Evolutionary conservation across 176 grass and related monocot species (phyloP), one percentile per base, ranked within the genome.

Genomic region (Thalia dealbata): DNA sequence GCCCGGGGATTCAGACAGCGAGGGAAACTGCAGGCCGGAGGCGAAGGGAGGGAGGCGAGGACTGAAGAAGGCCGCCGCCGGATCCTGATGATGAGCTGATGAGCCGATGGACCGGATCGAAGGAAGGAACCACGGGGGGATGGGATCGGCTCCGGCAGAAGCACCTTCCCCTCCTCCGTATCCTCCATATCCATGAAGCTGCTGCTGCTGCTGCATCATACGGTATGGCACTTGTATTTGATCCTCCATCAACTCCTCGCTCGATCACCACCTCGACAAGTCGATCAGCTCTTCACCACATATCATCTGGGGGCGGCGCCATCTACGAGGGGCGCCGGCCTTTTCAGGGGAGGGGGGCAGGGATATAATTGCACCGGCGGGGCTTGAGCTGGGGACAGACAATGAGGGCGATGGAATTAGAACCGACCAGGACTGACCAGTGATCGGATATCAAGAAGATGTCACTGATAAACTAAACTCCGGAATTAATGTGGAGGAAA

Each of bases 391-490:
- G 45, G 63, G 30, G 63, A 32, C 5, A 38, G 14, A 66, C n/a
- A 66, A 66, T 35, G 63, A 3, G 24, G 25, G 63, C 27, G 63
- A 66, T 66, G 27, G 63, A 66, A 66, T 18, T 35, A 66, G 63
- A 66, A 66, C 63, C 63, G 63, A 66, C 63, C 63, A 35, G 63
- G 63, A 26, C 63, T 66, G 63, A 66, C 14, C 26, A 66, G 63
- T n/a, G n/a, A n/a, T n/a, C n/a, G n/a, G n/a, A n/a, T n/a, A 32
- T 66, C 63, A 66, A 66, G 38, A 66, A 66, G 27, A 66, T 66
- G 63, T 6, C 6, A 19, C 28, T 4, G 1, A 66, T 28, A 66
- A 66, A 32, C n/a, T n/a, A 15, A 66, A 66, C 30, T 66, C 3
- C 6, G 27, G 63, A 66, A 28, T 15, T 6, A 16, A 66, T 66